Conservation (phyloP, 208 protist genomes). For the Leishmania arabica region DNA sequence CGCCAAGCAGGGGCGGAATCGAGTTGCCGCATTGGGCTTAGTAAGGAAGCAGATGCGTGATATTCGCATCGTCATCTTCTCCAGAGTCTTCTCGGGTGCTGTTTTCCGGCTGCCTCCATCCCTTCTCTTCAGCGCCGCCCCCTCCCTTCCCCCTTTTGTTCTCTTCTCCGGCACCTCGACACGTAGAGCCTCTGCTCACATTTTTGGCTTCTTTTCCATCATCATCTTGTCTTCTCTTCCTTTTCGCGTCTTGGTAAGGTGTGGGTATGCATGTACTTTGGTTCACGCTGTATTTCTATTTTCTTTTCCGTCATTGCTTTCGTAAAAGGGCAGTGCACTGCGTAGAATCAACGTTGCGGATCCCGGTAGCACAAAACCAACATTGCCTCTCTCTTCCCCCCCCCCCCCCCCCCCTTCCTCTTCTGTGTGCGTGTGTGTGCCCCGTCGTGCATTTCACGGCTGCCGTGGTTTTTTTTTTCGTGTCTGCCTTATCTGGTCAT, state of each 20-base stretch:
- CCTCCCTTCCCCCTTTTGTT: background rate
- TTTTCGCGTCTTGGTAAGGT: background rate
- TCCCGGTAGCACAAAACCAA: no score
- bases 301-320: background rate
- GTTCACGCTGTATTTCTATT: background rate
- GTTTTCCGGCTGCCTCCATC: background rate
- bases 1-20: background rate
- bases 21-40: background rate
- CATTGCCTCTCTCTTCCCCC: no score
- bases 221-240: background rate
- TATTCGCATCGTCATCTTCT: background rate
- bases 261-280: background rate
- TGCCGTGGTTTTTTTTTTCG: no score
- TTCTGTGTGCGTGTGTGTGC: background rate
- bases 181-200: background rate
- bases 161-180: background rate
- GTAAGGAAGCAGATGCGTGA: background rate
- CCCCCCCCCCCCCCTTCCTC: background rate
- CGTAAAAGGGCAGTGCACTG: no score
- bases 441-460: no score
- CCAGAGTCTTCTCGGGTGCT: background rate
- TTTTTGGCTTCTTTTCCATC: background rate
- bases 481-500: no score
- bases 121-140: background rate
- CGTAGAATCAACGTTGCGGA: no score